phyloP scores from a whole-genome alignment of 345 rosid species.

The Boechera retrofracta region DNA sequence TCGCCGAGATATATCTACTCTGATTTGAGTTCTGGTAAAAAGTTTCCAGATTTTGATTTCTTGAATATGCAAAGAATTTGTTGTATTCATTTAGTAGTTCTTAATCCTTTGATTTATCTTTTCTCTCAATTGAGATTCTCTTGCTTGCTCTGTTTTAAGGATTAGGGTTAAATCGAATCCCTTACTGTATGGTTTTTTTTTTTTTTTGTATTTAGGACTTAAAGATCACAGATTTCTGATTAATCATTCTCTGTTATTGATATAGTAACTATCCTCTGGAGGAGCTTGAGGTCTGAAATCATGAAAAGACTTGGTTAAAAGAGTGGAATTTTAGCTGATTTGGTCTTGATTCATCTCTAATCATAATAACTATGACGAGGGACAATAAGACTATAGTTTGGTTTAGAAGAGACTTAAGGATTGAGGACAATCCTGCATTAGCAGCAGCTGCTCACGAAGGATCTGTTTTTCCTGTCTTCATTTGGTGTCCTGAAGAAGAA shows the following conservation, averaged over 20 bases:
- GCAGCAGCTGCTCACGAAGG: conserved; percentile 88
- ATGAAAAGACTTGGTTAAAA: background rate
- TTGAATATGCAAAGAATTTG: background rate
- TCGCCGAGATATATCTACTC: conserved; percentile 6
- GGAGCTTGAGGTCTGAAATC: background rate
- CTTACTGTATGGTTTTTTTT: background rate
- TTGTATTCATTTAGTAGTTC: background rate
- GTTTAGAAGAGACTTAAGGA: conserved; percentile 95
- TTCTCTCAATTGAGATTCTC: background rate
- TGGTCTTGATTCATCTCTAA: conserved; percentile 1
- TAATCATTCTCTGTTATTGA: background rate
- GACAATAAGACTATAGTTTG: conserved; percentile 77
- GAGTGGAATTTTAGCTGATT: conserved; percentile 23
- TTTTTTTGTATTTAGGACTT: background rate
- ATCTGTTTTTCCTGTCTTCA: conserved; percentile 71
- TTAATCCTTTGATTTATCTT: background rate
- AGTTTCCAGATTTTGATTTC: conserved; percentile 20
- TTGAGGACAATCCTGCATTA: conserved; percentile 98
- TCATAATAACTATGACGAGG: conserved; percentile 44
- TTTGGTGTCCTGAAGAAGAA: conserved; percentile 96
- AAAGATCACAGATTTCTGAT: conserved; percentile 9
- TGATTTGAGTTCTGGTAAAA: conserved; percentile 20
- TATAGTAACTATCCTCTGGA: background rate
- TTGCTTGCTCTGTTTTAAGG: conserved; percentile 8
- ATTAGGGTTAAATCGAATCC: background rate